These are phyloP conservation scores for Pseudogymnoascus sp. DNA, from an alignment of 2,329 filamentous ascomycete genomes.

Conservation along the genomic window DNA sequence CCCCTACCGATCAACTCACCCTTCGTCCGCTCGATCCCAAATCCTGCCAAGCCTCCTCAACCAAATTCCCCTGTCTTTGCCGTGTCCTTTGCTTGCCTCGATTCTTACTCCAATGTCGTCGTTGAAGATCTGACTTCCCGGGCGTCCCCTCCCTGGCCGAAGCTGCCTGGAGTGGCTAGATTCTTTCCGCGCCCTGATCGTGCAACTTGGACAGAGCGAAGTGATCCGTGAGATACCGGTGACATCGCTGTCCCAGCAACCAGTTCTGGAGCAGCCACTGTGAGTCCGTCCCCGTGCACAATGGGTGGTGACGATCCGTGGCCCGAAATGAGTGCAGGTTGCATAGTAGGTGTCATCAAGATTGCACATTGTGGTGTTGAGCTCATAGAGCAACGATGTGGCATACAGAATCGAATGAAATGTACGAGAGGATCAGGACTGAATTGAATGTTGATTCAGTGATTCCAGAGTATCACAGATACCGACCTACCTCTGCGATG, in stretches of 20 bases:
- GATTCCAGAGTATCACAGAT: neutral
- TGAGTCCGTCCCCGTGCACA: neutral
- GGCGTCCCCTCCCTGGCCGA: neutral
- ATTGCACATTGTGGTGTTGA: neutral
- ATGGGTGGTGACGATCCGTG: neutral
- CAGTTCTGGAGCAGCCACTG: neutral
- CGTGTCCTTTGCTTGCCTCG: neutral
- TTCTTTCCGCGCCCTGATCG: neutral
- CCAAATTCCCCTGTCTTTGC: neutral
- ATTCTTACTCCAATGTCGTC: neutral
- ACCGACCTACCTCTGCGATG: constrained; percentile 1
- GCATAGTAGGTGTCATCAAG: neutral
- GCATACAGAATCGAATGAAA: neutral
- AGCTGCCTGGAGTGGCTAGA: neutral
- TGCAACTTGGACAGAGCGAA: neutral
- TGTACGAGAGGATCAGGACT: neutral
- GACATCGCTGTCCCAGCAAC: neutral
- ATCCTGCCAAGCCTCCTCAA: neutral
- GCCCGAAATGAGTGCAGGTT: neutral
- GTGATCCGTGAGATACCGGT: neutral
- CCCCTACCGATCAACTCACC: neutral
- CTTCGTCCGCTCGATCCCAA: neutral
- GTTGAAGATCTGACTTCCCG: neutral
- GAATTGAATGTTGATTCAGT: neutral
- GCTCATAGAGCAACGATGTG: neutral